Evolutionary conservation across 163 green algal genomes (phyloP).

Genomic region (Chlamydomonas reinhardtii): DNA sequence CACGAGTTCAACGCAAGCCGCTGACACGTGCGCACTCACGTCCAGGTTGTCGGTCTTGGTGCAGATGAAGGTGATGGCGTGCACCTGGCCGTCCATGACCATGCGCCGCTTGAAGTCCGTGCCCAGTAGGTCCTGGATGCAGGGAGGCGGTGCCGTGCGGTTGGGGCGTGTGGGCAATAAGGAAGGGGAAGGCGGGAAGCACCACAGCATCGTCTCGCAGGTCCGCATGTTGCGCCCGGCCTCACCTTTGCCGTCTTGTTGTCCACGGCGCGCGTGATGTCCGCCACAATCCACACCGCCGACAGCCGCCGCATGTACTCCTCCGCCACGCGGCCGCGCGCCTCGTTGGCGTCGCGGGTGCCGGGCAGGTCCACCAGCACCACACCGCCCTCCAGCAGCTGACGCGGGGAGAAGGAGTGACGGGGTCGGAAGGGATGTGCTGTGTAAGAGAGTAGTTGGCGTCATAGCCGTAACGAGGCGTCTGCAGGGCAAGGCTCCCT

Average conservation of each 20-base stretch:
- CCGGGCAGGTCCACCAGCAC: conserved; percentile 57
- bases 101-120: conserved; percentile 49
- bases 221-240: too few species aligned
- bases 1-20: too few species aligned
- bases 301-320: conserved; percentile 45
- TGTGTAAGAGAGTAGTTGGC: too few species aligned
- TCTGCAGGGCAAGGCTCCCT: too few species aligned
- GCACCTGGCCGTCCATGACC: conserved; percentile 58
- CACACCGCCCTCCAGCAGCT: conserved; percentile 41
- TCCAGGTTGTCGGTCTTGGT: conserved; percentile 56
- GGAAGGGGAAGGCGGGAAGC: too few species aligned
- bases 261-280: conserved; percentile 56
- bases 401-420: not conserved
- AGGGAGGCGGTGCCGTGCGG: too few species aligned
- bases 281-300: conserved; percentile 53
- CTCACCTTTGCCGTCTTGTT: conserved; percentile 53
- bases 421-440: too few species aligned
- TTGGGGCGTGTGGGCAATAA: too few species aligned
- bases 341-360: conserved; percentile 54
- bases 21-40: not conserved
- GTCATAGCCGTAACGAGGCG: too few species aligned
- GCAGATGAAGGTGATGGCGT: conserved; percentile 49
- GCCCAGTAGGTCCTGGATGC: conserved; percentile 38
- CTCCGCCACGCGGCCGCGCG: conserved; percentile 50
- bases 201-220: too few species aligned